Conservation (phyloP, 169 alveolate genomes). For the Pseudocohnilembus persalinus region DNA sequence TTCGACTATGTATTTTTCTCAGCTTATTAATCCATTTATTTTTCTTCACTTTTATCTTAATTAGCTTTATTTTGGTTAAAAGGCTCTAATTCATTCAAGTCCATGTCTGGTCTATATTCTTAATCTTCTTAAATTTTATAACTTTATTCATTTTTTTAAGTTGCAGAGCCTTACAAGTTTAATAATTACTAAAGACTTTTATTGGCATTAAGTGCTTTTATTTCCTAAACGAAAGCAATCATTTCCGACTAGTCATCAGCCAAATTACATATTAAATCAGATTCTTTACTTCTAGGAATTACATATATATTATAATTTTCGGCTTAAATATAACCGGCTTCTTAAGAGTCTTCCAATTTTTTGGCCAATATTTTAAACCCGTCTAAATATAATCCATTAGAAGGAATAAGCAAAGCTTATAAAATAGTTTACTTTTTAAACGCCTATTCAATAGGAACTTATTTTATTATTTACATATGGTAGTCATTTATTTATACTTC, state of each 20-base stretch:
- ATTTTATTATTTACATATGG: neutral
- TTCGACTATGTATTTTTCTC: neutral
- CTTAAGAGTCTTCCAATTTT: neutral
- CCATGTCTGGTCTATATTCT: neutral
- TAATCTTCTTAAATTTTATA: too few species aligned
- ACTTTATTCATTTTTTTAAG: too few species aligned
- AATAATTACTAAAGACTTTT: too few species aligned
- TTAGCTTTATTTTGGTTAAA: neutral
- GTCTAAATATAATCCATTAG: neutral
- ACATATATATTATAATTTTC: too few species aligned
- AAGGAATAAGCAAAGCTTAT: neutral
- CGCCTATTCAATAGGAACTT: neutral
- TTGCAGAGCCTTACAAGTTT: too few species aligned
- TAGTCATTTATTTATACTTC: neutral
- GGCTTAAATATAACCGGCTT: neutral
- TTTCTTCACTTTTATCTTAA: neutral
- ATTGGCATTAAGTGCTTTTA: neutral
- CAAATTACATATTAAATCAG: neutral
- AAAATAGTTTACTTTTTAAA: neutral
- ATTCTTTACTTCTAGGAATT: neutral
- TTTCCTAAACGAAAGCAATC: neutral
- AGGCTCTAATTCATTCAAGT: neutral
- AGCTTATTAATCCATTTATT: too few species aligned
- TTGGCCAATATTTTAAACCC: neutral
- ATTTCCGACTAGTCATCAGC: too few species aligned